These are phyloP conservation scores for Simmondsia chinensis DNA, from an alignment of 148 eudicot species.

Conservation along the genomic window DNA sequence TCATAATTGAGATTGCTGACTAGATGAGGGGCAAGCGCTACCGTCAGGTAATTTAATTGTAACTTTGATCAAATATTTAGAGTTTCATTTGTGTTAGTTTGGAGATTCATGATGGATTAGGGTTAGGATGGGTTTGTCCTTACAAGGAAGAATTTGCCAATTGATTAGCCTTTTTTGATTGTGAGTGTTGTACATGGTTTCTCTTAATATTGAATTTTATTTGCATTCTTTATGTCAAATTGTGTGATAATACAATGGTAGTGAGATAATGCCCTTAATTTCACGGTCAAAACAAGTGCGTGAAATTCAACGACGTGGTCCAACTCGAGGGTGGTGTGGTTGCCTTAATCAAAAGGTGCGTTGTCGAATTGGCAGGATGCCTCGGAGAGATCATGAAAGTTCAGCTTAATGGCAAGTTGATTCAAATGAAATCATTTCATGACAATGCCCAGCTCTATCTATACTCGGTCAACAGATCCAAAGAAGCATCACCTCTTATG, in stretches of 20 bases:
- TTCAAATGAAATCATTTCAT: constrained; percentile 61
- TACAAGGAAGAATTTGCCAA: no score
- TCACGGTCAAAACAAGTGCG: no score
- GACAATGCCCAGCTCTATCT: constrained; percentile 68
- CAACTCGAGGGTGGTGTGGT: constrained; percentile 77
- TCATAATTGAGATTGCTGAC: constrained; percentile 85
- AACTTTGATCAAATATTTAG: no score
- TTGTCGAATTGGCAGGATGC: constrained; percentile 81
- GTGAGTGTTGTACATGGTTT: no score
- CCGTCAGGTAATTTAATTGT: constrained; percentile 96
- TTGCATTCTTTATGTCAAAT: no score
- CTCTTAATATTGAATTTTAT: no score
- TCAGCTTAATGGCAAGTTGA: constrained; percentile 42
- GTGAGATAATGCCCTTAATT: no score
- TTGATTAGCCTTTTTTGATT: no score
- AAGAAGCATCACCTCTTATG: constrained; percentile 35
- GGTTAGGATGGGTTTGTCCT: no score
- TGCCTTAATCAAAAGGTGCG: constrained; percentile 89
- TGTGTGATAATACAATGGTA: no score
- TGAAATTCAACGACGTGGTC: constrained; percentile 40
- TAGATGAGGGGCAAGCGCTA: constrained; percentile 69
- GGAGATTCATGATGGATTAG: background rate
- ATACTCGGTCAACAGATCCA: constrained; percentile 27
- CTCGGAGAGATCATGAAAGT: constrained; percentile 78
- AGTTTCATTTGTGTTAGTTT: no score